phyloP scores from a whole-genome alignment of 257 asterid genomes.

The Craterostigma plantagineum region DNA sequence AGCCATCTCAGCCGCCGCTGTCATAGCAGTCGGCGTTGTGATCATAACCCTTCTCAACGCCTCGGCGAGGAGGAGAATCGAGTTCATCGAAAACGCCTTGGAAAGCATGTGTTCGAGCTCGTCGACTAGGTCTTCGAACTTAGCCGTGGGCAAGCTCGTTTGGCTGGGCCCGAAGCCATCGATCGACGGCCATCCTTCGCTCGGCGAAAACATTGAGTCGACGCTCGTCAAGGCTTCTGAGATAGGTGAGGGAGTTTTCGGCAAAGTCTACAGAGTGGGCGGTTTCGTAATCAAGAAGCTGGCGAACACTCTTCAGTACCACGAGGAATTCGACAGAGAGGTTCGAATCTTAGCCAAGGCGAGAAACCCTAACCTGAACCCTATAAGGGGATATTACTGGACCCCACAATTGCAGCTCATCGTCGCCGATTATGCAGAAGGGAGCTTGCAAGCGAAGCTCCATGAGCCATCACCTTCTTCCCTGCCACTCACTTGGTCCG shows the following conservation, averaged over 20 bases:
- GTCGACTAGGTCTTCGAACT: constrained; percentile 35
- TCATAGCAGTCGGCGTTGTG: constrained; percentile 58
- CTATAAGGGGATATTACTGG: constrained; percentile 77
- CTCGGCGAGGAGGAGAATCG: constrained; percentile 41
- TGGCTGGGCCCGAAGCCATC: constrained; percentile 46
- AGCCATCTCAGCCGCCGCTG: constrained; percentile 67
- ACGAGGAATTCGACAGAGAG: constrained; percentile 75
- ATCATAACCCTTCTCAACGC: constrained; percentile 48
- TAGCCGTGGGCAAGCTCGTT: constrained; percentile 50
- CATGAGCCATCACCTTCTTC: constrained; percentile 23
- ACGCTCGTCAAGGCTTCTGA: constrained; percentile 46
- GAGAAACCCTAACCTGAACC: constrained; percentile 48
- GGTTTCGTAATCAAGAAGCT: constrained; percentile 63
- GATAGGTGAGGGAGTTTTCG: constrained; percentile 74
- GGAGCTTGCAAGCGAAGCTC: constrained; percentile 52
- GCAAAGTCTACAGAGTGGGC: constrained; percentile 60
- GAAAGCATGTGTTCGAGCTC: constrained; percentile 87
- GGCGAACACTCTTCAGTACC: constrained; percentile 37
- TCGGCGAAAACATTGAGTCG: constrained; percentile 22
- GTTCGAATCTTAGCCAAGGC: constrained; percentile 62
- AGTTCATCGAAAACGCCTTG: constrained; percentile 42
- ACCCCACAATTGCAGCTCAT: constrained; percentile 73
- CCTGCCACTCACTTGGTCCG: constrained; percentile 43
- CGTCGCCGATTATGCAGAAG: constrained; percentile 55
- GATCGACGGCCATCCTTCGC: constrained; percentile 13